Base-by-base conservation (phyloP, 2,329 filamentous ascomycete species). In the Trichoderma sp. region DNA sequence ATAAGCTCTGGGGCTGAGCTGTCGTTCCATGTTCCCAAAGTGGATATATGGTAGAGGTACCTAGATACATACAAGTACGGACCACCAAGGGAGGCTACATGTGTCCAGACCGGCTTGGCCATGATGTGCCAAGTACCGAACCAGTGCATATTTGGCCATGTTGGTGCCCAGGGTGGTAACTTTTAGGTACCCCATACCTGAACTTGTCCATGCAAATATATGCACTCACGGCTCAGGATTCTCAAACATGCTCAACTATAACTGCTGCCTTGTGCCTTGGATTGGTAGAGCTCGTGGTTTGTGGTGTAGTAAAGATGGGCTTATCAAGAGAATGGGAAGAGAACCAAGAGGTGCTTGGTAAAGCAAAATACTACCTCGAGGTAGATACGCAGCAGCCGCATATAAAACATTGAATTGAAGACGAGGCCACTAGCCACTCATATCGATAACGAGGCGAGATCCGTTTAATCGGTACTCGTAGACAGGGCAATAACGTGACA, bases 381-480 rank as follows among this genome's bases (percentile, higher is more conserved):
- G 16, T 45, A 1, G 41, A 0, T 24, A 56, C 21, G n/a, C 50
- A 33, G n/a, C n/a, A 69, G 24, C 41, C 24, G 24, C 50, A 71
- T 56, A 53, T 71, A 24, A 56, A 24, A 56, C 33, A 62, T 41
- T 31, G 59, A 24, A 24, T 41, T 24, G 21, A 27, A 27, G 31
- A 41, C 18, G 21, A 24, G 33, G 35, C 33, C 4, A 27, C 21
- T 18, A 24, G 16, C 33, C 38, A 62, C n/a, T 29, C 69, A 41
- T 72, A 72, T 72, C 69, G 69, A 72, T 72, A 72, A 64, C 69
- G 59, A 64, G 60, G 69, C 38, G 69, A 72, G 56, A 64, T 72
- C 27, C 38, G 29, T n/a, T 8, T 16, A 14, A 16, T 65, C 24
- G 24, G 24, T 64, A 27, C 35, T 38, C 35, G 53, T 12, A 59